Evolutionary conservation across 176 grass and related monocot species (phyloP), one percentile per base, ranked within the genome.

Genomic region (Oryza glumipatula): DNA sequence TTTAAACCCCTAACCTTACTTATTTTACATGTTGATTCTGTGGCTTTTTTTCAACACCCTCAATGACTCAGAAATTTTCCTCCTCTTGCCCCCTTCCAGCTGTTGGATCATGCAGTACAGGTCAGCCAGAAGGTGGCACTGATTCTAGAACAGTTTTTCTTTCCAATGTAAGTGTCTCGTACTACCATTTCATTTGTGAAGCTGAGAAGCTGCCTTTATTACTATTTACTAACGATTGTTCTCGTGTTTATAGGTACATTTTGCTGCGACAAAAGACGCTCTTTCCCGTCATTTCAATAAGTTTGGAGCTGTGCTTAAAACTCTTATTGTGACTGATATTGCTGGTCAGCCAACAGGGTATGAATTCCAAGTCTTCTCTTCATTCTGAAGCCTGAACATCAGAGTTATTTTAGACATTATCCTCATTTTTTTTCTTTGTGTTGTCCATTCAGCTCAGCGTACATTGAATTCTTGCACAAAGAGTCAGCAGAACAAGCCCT

Each of bases 251-350:
- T 65, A 95, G 93, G 93, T 95, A 64, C 93, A 95, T 83, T 95
- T 95, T 79, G 93, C 76, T 82, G 93, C 93, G 75, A 92, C 93
- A 47, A 99, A 99, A 91, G 96, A 99, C 82, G 81, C 89, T 76
- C 93, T 99, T 85, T 87, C 93, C 80, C 86, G 96, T 58, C 96
- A 96, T 68, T 99, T 99, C 84, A 99, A 91, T 85, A 96, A 94
- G 75, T 99, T 92, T 84, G 96, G 96, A 44, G 93, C 92, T 16
- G 74, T 99, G 26, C 86, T 94, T 46, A 99, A 99, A 91, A 92
- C 94, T 52, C 86, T 94, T 73, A 89, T 99, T 85, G 73, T 99
- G 44, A 82, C 91, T 72, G 96, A 98, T 89, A 68, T 83, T 54
- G 91, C 93, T 84, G 91, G 96, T 82, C 93, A 96, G 73, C 90